These are phyloP conservation scores for Kwoniella newhampshirensis DNA, from an alignment of 768 basidiomycete species.

Conservation along the genomic window DNA sequence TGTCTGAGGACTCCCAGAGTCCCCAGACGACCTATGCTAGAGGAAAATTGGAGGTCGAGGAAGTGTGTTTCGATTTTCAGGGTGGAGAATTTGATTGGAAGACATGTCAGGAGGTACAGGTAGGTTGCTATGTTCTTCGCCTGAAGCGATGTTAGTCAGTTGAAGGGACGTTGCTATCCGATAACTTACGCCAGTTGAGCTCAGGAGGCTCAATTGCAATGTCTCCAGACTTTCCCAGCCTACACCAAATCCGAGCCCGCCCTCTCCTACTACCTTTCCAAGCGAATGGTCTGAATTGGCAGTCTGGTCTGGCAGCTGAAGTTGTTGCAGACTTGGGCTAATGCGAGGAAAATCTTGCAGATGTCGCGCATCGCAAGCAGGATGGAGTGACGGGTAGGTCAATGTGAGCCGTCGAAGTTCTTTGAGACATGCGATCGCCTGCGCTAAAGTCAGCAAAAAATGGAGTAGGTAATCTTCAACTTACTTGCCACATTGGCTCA, in stretches of 20 bases:
- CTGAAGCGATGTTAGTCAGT: too few species aligned
- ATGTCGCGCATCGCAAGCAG: neutral
- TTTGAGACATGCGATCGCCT: slow-evolving; percentile 5
- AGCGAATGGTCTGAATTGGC: neutral
- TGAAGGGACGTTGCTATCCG: too few species aligned
- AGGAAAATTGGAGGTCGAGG: slow-evolving; percentile 14
- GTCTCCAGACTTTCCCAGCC: slow-evolving; percentile 19
- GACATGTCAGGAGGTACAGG: slow-evolving; percentile 7
- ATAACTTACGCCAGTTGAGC: slow-evolving; percentile 18
- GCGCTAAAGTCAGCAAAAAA: neutral
- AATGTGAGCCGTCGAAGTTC: neutral
- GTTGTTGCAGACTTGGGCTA: neutral
- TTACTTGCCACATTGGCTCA: slow-evolving; percentile 11
- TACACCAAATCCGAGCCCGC: slow-evolving; percentile 9
- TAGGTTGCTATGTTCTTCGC: slow-evolving; percentile 17
- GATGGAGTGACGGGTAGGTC: slow-evolving; percentile 2
- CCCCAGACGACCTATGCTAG: slow-evolving; percentile 16
- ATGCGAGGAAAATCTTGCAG: slow-evolving; percentile 6
- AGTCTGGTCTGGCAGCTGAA: neutral
- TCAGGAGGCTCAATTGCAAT: slow-evolving; percentile 10
- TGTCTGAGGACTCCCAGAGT: slow-evolving; percentile 8
- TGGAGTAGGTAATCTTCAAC: neutral
- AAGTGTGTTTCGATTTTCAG: slow-evolving; percentile 21
- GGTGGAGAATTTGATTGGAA: neutral
- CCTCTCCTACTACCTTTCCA: slow-evolving; percentile 4